phyloP scores from a whole-genome alignment of 345 rosid species.

The sweet orange (Citrus sinensis) region DNA sequence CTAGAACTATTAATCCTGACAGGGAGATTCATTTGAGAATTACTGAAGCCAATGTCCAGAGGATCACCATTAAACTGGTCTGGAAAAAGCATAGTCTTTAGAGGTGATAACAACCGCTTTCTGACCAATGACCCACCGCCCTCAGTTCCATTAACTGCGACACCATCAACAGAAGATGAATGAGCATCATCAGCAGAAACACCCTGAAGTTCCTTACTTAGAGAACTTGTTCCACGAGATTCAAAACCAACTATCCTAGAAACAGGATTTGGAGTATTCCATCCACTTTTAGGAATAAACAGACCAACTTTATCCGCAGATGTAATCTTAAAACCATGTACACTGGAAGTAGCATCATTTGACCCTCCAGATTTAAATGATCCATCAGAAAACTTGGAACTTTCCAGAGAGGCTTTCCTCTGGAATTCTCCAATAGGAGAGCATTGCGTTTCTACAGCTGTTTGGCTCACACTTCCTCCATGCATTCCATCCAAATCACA shows the following conservation, averaged over 20 bases:
- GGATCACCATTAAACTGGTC: conserved; percentile 52
- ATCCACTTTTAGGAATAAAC: conserved; percentile 30
- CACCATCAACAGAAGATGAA: conserved; percentile 28
- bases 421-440: conserved; percentile 53
- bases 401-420: conserved; percentile 46
- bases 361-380: conserved; percentile 29
- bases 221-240: conserved; percentile 36
- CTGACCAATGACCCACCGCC: conserved; percentile 55
- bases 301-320: conserved; percentile 34
- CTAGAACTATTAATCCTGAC: conserved; percentile 23
- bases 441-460: conserved; percentile 28
- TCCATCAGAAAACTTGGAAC: conserved; percentile 40
- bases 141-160: conserved; percentile 38
- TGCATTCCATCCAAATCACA: conserved; percentile 54
- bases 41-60: conserved; percentile 50
- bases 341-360: conserved; percentile 36
- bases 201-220: conserved; percentile 27
- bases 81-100: conserved; percentile 51
- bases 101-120: conserved; percentile 72
- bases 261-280: conserved; percentile 40
- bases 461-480: conserved; percentile 30
- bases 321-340: conserved; percentile 41
- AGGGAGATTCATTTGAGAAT: conserved; percentile 37
- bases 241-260: conserved; percentile 83
- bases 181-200: conserved; percentile 26